Evolutionary conservation across 2,329 filamentous ascomycete genomes (phyloP), one percentile per base, ranked within the genome.

Genomic region (Aplosporella prunicola): DNA sequence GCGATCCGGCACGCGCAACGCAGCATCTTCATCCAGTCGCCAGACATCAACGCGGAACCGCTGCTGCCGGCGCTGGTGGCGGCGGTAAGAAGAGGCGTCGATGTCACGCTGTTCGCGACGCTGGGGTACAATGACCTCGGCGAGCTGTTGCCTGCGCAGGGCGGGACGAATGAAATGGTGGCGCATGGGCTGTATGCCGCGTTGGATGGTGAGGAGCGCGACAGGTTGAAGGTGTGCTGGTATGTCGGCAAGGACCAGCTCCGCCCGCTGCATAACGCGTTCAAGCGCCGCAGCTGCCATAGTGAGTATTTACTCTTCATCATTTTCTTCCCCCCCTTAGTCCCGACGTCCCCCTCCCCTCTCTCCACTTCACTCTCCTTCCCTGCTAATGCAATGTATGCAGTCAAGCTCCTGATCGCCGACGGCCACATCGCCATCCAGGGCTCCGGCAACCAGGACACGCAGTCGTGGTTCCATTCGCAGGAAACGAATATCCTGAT

Each of bases 111-210:
- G 52, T 87, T 83, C 45, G 67, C 86, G 2, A 85, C 80, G 45
- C 69, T 88, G 1, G 82, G 83, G 1, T 89, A 89, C 60, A 88
- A 88, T 44, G 83, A 88, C 46, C 64, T 74, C 0, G 83, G 82
- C 15, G 81, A 88, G 53, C 69, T 88, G 20, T 72, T 89, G 0
- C 82, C 83, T 0, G 72, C 75, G 42, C 81, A 87, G 53, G 81
- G 81, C 20, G 82, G 82, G 1, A 82, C 77, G 11, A 87, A 87
- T 51, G 81, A 87, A 43, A 78, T 80, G 66, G 68, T 78, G 2
- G 72, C 78, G 0, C 66, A 77, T 42, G 61, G 68, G 6, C 63
- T 88, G 3, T 73, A 80, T 56, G 56, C 56, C 0, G 53, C 64
- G 0, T 67, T 86, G 0, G 67, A 71, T 0, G 48, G 63, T 0